These are phyloP conservation scores for Tubosaeta sp. DNA, from an alignment of 768 basidiomycete genomes.

Conservation along the genomic window DNA sequence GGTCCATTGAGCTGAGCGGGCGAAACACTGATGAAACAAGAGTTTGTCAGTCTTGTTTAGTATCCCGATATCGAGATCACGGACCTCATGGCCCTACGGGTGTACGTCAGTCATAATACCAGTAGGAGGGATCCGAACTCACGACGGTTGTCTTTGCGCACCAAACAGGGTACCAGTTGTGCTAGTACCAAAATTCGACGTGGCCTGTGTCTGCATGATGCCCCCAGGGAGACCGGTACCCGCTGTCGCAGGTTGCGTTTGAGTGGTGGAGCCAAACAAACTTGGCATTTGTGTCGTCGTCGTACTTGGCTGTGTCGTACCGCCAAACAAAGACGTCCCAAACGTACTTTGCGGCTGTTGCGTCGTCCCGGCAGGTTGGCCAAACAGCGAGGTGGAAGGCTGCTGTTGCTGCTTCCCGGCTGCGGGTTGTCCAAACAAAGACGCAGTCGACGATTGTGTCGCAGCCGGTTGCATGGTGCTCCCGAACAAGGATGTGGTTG, in stretches of 20 bases:
- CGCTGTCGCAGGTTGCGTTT: slow-evolving; percentile 15
- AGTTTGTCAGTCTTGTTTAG: neutral
- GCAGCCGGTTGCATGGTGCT: slow-evolving; percentile 9
- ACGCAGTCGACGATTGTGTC: slow-evolving; percentile 9
- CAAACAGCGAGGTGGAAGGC: slow-evolving; percentile 33
- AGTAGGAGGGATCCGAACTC: slow-evolving; percentile 6
- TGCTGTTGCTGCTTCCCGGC: slow-evolving; percentile 35
- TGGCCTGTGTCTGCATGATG: slow-evolving; percentile 6
- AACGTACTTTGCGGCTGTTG: slow-evolving; percentile 27
- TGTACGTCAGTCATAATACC: neutral
- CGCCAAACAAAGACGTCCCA: slow-evolving; percentile 32
- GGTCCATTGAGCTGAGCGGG: slow-evolving; percentile 28
- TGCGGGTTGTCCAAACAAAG: slow-evolving; percentile 29
- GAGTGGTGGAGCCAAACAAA: slow-evolving; percentile 18
- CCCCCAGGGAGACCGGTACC: slow-evolving; percentile 28
- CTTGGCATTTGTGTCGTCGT: slow-evolving; percentile 11
- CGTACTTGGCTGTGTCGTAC: slow-evolving; percentile 13
- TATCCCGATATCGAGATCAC: neutral
- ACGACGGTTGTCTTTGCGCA: slow-evolving; percentile 32
- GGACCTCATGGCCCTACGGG: slow-evolving; percentile 26
- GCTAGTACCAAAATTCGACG: neutral
- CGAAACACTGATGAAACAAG: slow-evolving; percentile 21
- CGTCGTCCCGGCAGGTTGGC: slow-evolving; percentile 26
- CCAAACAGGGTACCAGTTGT: slow-evolving; percentile 20
- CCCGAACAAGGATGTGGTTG: slow-evolving; percentile 29